Evolutionary conservation across 2,329 filamentous ascomycete genomes (phyloP), one percentile per base, ranked within the genome.

Genomic region (Cytospora schulzeri): DNA sequence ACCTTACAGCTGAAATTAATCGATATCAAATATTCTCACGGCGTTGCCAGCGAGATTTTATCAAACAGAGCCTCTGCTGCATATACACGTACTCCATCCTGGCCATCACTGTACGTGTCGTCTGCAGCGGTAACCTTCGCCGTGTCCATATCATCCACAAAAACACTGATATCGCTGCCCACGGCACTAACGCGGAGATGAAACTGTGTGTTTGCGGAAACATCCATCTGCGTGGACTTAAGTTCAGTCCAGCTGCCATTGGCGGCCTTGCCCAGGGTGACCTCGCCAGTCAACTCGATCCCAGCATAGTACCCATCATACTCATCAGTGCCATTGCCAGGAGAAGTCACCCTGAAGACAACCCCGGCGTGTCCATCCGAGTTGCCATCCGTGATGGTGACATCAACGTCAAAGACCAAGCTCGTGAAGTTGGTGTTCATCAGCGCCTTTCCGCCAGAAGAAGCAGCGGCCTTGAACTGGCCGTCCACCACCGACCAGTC

Each of bases 381-480:
- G 35, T 41, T 15, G 17, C 66, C 65, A 1, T 24, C 45, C 1
- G 58, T 61, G 24, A 73, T 35, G 0, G 69, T 66, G 22, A 77
- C 61, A 14, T 73, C 73, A 2, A 70, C 75, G 8, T 75, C 70
- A 52, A 73, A 75, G 14, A 73, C 64, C 0, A 76, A 63, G 53
- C 77, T 71, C 0, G 70, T 69, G 51, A 78, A 79, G 65, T 76
- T 75, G 11, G 76, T 77, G 57, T 78, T 75, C 19, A 78, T 70
- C 50, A 74, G 63, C 0, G 76, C 75, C 29, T 69, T 71, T 12
- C 68, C 72, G 24, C 65, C 68, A 3, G 57, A 66, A 0, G 67
- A 66, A 31, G 53, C 62, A 2, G 52, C 61, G n/a, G 68, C 69
- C n/a, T 53, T 67, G 33, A 78, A 70, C 35, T 71, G 69, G 35